Evolutionary conservation across 2,329 filamentous ascomycete species (phyloP), one percentile per base, ranked within the genome.

Genomic region (Penicillium crustosum): DNA sequence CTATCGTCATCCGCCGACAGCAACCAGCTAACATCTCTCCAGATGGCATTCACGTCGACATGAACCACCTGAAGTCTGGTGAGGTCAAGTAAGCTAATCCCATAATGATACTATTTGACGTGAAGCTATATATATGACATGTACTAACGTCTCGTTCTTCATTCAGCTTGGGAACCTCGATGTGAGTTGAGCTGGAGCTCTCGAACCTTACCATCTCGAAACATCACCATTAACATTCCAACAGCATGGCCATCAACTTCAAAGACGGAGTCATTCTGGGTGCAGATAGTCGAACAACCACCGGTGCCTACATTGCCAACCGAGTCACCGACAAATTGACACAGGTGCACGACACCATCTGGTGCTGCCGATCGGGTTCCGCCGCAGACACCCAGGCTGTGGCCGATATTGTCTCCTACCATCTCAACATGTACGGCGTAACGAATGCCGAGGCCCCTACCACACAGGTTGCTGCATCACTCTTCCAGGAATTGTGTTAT

Each of bases 21-120:
- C 53, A 60, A 52, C 61, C 67, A 67, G 60, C 62, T 59, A 47
- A 59, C 45, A 57, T 51, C 55, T 51, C 54, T 48, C 17, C 71
- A 97, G 94, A 99, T 93, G 94, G 94, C 76, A 97, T 99, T 76
- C 94, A 99, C 77, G 84, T 99, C 69, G 94, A 99, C 75, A 99
- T 99, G 94, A 91, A 97, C 73, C 89, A 94, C 73, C 82, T 99
- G 78, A 99, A 99, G 88, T 94, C 92, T 79, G 94, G 94, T 62
- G 94, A 99, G 82, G 93, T 99, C 76, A 99, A 99, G 92, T 97
- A 82, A 80, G 91, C 81, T 62, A 19, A 51, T 8, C 27, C 19
- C 38, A 21, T 21, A 23, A 31, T 27, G 29, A 45, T 44, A n/a
- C 2, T 13, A 19, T 25, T 52, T 44, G 5, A 25, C 21, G 35